Percentiles rank a stretch among this genome's conserved stretches.
Conservation (phyloP, 208 protist species). For the Acanthamoeba rhysodes region DNA sequence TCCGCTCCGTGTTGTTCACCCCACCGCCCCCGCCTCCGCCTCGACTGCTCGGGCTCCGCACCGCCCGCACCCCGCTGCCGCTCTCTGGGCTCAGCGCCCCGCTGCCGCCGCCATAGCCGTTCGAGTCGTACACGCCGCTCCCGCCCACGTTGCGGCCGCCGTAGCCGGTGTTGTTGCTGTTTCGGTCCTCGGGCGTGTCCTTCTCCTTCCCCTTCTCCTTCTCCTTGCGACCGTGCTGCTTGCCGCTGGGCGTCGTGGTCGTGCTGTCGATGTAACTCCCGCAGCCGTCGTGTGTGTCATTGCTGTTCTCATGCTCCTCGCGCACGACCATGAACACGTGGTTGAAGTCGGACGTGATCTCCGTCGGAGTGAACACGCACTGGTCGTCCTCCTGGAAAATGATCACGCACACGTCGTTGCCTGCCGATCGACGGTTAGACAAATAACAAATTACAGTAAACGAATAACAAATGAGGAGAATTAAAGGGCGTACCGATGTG, state of each 20-base stretch:
- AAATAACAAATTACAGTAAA: neutral
- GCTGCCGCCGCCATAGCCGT: neutral
- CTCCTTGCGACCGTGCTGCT: neutral
- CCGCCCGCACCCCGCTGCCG: too few relatives aligned
- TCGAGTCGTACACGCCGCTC: neutral
- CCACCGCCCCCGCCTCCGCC: neutral
- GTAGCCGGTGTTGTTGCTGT: neutral
- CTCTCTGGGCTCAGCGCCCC: too few relatives aligned
- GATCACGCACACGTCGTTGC: constrained; percentile 73
- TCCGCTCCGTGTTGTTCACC: neutral
- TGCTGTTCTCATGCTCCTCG: neutral
- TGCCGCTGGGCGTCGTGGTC: neutral
- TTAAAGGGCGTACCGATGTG: constrained; percentile 40
- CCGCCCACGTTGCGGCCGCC: neutral
- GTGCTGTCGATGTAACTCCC: neutral
- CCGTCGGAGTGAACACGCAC: neutral
- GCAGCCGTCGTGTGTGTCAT: neutral
- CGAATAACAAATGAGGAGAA: neutral
- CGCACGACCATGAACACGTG: constrained; percentile 57
- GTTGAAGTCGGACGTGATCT: constrained; percentile 66
- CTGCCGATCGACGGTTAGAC: neutral
- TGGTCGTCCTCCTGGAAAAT: constrained; percentile 57
- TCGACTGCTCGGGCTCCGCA: neutral
- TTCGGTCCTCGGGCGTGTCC: neutral
- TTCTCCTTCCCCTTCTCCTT: neutral